Base-by-base conservation (phyloP, 768 basidiomycete species). In the Podaxis sp. region DNA sequence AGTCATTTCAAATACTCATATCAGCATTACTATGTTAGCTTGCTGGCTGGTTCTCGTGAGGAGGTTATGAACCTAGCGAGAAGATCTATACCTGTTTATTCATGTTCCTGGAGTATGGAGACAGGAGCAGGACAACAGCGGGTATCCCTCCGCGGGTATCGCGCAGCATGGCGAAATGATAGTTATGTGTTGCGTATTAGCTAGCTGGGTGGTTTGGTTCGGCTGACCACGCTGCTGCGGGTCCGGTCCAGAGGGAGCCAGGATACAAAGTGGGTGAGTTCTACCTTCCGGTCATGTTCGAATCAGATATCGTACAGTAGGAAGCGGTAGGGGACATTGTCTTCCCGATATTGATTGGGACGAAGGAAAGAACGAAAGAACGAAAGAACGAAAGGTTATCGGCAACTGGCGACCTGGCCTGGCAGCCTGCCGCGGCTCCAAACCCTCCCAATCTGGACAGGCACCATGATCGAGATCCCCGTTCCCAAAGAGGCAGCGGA, bases 381-480 rank as follows among this genome's bases (percentile, higher is more conserved):
- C 7, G 11, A 22, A 55, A 12, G 38, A 55, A 9, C 36, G 24
- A 50, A 50, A 50, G 22, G 49, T 22, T 50, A 50, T 50, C 49
- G 49, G 49, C 49, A 50, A 27, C 49, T 50, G 49, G 49, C 49
- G 47, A 49, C 19, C 46, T 19, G 47, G 29, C 11, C 49, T 37
- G 47, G 33, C 57, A 59, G 33, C 19, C 17, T 59, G 58, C 49
- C 58, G 57, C 57, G 57, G 57, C 54, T 17, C 43, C 43, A 46
- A n/a, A 5, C 12, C 17, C 29, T 29, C 41, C 57, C 57, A 49
- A 58, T 58, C 19, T 55, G 52, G 60, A 54, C 40, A 54, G 52
- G 59, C 33, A 61, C 51, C 17, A 17, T 22, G 59, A 55, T 55
- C 53, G 52, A 60, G 59, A 60, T 60, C 59, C 24, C n/a, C 51